Evolutionary conservation across 1,284 basidiomycete genomes (phyloP).

Genomic region (Malassezia equina): DNA sequence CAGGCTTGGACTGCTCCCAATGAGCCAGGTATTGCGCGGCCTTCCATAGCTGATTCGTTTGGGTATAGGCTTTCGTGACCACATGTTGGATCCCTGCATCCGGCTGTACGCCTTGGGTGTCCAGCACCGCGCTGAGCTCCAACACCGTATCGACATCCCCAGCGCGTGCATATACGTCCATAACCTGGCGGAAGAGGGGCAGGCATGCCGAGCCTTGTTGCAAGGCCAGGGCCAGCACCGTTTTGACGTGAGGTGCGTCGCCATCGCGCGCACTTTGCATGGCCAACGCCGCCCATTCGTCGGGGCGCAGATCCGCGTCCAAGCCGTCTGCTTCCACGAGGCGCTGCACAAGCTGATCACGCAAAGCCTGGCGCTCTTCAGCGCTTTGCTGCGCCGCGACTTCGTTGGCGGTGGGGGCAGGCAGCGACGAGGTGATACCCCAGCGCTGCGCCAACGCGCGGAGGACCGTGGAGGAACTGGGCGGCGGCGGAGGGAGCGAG

Average conservation of each 20-base stretch:
- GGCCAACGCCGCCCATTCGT: conserved; percentile 34
- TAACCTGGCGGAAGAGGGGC: conserved; percentile 47
- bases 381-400: background rate
- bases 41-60: conserved; percentile 11
- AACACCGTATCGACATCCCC: conserved; percentile 51
- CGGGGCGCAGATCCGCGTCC: conserved; percentile 18
- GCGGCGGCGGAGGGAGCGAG: background rate
- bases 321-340: background rate
- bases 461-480: background rate
- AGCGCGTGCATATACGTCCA: conserved; percentile 53
- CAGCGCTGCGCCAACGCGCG: background rate
- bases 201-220: conserved; percentile 13
- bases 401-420: background rate
- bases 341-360: background rate
- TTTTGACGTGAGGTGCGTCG: conserved; percentile 15
- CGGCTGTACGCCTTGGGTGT: conserved; percentile 17
- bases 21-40: conserved; percentile 30
- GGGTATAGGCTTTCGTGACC: conserved; percentile 31
- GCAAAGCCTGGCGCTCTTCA: background rate
- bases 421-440: background rate
- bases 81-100: conserved; percentile 29
- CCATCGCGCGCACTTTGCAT: conserved; percentile 21
- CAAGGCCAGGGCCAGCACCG: conserved; percentile 22
- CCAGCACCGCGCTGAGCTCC: conserved; percentile 17
- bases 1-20: conserved; percentile 19